These are phyloP conservation scores for Plenodomus lindquistii DNA, from an alignment of 2,329 filamentous ascomycete genomes.

Conservation along the genomic window DNA sequence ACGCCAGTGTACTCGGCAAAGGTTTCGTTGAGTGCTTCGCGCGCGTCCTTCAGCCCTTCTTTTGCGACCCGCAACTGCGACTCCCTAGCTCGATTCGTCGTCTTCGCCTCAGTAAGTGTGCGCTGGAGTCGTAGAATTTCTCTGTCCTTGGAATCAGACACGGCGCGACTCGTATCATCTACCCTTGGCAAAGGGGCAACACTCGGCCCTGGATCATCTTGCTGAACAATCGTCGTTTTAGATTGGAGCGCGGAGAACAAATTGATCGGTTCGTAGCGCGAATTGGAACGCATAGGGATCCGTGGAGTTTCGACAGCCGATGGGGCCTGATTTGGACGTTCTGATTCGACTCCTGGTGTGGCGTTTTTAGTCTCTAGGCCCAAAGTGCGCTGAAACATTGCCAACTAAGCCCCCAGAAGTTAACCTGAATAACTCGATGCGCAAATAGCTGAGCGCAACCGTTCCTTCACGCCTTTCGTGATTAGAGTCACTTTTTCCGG, in stretches of 20 bases:
- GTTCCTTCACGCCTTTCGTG: too few relatives aligned
- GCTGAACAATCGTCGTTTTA: constrained; percentile 9
- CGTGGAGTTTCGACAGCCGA: constrained; percentile 31
- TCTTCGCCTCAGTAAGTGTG: constrained; percentile 30
- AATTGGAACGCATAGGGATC: constrained; percentile 4
- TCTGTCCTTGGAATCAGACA: constrained; percentile 25
- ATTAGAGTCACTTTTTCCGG: too few relatives aligned
- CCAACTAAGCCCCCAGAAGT: constrained; percentile 36
- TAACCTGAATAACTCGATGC: background rate
- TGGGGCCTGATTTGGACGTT: constrained; percentile 10
- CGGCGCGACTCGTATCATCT: constrained; percentile 6
- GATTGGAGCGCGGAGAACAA: constrained; percentile 13
- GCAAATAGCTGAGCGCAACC: too few relatives aligned
- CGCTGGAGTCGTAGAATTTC: constrained; percentile 35
- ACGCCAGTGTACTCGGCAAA: constrained; percentile 34
- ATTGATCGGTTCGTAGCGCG: constrained; percentile 22
- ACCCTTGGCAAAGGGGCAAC: constrained; percentile 8
- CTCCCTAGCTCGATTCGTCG: constrained; percentile 32
- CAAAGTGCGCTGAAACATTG: constrained; percentile 29
- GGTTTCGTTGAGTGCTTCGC: constrained; percentile 34
- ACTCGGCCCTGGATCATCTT: constrained; percentile 5
- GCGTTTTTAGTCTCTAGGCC: constrained; percentile 12
- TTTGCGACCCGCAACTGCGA: constrained; percentile 26
- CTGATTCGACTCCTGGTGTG: constrained; percentile 19
- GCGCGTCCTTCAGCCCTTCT: constrained; percentile 33